Conservation (phyloP, 495 filamentous ascomycete genomes). For the Monascus purpureus region DNA sequence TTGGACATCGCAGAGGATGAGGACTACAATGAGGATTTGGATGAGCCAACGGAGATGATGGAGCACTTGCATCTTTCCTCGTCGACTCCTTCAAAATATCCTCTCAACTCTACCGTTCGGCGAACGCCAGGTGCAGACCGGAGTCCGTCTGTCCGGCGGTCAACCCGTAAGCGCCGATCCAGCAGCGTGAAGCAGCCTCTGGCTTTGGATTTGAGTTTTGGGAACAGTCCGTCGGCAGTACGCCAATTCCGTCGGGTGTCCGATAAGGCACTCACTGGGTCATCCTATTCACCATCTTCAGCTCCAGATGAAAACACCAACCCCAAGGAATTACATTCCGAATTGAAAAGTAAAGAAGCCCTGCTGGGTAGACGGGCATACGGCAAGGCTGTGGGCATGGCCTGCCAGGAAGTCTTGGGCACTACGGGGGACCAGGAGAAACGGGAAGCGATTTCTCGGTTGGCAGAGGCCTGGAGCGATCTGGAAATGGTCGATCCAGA, state of each 20-base stretch:
- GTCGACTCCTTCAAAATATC: constrained; percentile 22
- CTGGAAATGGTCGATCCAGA: constrained; percentile 84
- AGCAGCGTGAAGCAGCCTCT: constrained; percentile 60
- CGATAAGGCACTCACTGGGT: constrained; percentile 37
- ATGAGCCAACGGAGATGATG: constrained; percentile 26
- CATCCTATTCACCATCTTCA: constrained; percentile 13
- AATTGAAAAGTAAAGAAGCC: constrained; percentile 55
- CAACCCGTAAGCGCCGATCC: constrained; percentile 33
- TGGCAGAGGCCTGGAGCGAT: constrained; percentile 71
- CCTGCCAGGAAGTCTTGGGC: constrained; percentile 69
- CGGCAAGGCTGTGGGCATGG: constrained; percentile 60
- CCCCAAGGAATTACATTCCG: constrained; percentile 19
- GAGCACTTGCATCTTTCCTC: constrained; percentile 27
- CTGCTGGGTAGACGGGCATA: constrained; percentile 66
- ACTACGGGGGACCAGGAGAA: constrained; percentile 62
- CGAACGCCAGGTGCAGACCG: constrained; percentile 37
- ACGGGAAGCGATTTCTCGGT: constrained; percentile 62
- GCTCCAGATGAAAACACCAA: constrained; percentile 33
- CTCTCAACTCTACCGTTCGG: constrained; percentile 32
- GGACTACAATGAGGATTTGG: constrained; percentile 12
- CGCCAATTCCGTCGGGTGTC: constrained; percentile 83
- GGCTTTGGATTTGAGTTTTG: constrained; percentile 73
- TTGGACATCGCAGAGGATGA: constrained; percentile 21
- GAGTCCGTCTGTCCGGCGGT: constrained; percentile 29
- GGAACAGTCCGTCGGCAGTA: constrained; percentile 78